Percentiles rank a stretch among this genome's conserved stretches.
Conservation (phyloP, 371 early-diverging fungal species). For the Mortierella sp. region DNA sequence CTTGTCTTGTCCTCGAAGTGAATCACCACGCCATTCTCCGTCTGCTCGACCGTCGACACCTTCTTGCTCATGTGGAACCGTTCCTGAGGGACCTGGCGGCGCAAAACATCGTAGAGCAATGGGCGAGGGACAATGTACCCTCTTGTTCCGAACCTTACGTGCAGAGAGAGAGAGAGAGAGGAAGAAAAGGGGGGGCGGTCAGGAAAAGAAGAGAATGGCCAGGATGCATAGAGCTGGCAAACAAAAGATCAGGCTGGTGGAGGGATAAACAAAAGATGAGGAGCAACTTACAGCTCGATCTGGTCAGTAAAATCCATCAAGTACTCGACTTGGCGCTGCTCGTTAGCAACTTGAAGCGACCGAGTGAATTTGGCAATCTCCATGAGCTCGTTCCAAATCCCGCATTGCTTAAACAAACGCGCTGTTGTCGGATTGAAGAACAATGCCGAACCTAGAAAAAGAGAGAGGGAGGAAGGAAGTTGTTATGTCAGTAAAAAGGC, state of each 20-base stretch:
- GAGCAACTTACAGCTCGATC: not conserved
- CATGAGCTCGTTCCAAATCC: conserved; percentile 29
- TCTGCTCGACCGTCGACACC: conserved; percentile 25
- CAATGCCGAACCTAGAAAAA: conserved; percentile 11
- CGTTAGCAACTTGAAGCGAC: conserved; percentile 24
- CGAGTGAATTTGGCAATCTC: conserved; percentile 31
- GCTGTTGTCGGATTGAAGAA: conserved; percentile 1
- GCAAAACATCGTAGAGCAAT: conserved; percentile 17
- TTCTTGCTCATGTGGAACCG: conserved; percentile 33
- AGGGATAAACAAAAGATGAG: not conserved
- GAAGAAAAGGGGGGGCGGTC: not conserved
- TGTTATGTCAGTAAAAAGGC: too few species aligned
- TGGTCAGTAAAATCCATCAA: conserved; percentile 18
- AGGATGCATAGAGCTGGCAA: not conserved
- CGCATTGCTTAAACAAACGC: conserved; percentile 23
- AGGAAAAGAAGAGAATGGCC: not conserved
- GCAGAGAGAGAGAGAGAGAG: not conserved
- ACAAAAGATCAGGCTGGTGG: too few species aligned
- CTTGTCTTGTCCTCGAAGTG: conserved; percentile 30
- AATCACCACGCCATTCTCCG: conserved; percentile 29
- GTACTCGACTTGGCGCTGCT: conserved; percentile 21
- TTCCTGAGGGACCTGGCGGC: conserved; percentile 16
- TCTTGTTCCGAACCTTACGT: not conserved
- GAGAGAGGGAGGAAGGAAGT: not conserved
- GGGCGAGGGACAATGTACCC: conserved; percentile 36